phyloP scores from a whole-genome alignment of 2,329 filamentous ascomycete genomes.

The Sporothrix globosa region DNA sequence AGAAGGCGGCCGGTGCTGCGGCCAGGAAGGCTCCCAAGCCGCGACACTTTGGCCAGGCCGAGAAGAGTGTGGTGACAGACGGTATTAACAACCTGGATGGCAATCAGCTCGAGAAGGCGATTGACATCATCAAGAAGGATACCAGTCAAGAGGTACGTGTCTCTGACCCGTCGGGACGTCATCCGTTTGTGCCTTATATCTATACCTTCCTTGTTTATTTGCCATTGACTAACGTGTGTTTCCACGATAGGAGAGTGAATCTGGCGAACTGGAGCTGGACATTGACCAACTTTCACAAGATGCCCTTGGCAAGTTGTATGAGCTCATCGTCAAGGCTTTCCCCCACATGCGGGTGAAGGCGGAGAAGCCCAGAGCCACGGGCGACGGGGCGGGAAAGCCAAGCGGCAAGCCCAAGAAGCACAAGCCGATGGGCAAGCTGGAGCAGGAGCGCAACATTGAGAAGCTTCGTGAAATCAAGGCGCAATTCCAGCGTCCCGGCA shows the following conservation, averaged over 20 bases:
- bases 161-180: constrained; percentile 21
- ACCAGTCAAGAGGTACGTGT: constrained; percentile 68
- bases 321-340: constrained; percentile 48
- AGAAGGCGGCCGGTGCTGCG: constrained; percentile 39
- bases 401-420: constrained; percentile 69
- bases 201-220: not conserved
- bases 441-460: constrained; percentile 70
- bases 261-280: constrained; percentile 62
- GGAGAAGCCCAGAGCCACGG: constrained; percentile 42
- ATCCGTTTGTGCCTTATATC: not conserved
- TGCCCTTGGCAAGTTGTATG: constrained; percentile 58
- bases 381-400: constrained; percentile 39
- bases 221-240: constrained; percentile 31
- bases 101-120: constrained; percentile 75
- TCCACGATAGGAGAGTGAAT: constrained; percentile 56
- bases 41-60: constrained; percentile 69
- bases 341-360: constrained; percentile 45
- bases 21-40: constrained; percentile 57
- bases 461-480: constrained; percentile 64
- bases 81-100: constrained; percentile 81
- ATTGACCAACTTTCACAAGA: constrained; percentile 61
- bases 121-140: constrained; percentile 88
- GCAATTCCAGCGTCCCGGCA: constrained; percentile 51
- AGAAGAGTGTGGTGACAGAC: constrained; percentile 90
- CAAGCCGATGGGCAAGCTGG: constrained; percentile 74